Evolutionary conservation across 768 basidiomycete species (phyloP).

Genomic region (Lentinula sp.): DNA sequence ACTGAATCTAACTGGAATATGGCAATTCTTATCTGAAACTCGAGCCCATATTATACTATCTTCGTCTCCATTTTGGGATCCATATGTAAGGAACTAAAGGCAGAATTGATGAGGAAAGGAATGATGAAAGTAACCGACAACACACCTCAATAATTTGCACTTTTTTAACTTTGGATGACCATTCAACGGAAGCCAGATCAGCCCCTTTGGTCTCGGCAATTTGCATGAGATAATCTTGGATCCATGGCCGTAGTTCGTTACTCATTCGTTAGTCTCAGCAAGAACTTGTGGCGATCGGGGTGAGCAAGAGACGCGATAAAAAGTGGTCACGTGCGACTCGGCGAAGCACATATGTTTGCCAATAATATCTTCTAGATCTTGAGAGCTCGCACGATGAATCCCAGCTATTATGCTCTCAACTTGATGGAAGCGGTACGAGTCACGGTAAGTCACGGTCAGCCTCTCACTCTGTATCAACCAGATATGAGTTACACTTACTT

Average conservation of each 20-base stretch:
- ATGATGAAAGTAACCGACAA: not conserved
- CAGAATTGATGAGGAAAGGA: not conserved
- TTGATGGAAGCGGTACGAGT: too few relatives aligned
- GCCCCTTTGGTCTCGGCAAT: not conserved
- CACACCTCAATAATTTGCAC: constrained; percentile 3
- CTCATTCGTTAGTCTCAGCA: not conserved
- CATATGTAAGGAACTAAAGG: constrained; percentile 1
- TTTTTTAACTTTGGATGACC: not conserved
- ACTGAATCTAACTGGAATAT: constrained; percentile 2
- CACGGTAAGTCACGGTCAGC: too few relatives aligned
- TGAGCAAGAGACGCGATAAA: not conserved
- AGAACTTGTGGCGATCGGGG: too few relatives aligned
- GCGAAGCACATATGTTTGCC: too few relatives aligned
- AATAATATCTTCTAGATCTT: too few relatives aligned
- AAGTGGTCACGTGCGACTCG: not conserved
- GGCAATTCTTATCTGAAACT: not conserved
- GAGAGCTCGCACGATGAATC: too few relatives aligned
- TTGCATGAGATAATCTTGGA: not conserved
- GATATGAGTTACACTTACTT: too few relatives aligned
- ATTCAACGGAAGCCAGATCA: not conserved
- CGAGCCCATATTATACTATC: not conserved
- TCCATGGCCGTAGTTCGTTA: not conserved
- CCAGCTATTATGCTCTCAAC: too few relatives aligned
- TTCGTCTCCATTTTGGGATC: not conserved
- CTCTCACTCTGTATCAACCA: too few relatives aligned